A percentile compares a stretch with the other conserved stretches of the same genome.
phyloP scores from a whole-genome alignment of 2,329 filamentous ascomycete genomes.

The Sclerotiophoma versabilis region DNA sequence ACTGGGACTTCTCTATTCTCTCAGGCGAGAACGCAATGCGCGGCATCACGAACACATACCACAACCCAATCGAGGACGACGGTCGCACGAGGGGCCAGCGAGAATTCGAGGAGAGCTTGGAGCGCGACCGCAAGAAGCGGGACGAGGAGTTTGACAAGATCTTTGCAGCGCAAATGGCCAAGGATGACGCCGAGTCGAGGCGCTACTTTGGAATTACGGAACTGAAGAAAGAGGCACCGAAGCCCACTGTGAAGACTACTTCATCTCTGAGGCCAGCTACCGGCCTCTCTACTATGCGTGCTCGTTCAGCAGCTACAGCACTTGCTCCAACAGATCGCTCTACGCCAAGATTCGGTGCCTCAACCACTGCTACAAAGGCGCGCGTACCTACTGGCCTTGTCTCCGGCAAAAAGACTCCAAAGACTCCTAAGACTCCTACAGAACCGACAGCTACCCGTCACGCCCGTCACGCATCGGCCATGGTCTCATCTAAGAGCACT shows the following conservation, averaged over 20 bases:
- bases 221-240: conserved; percentile 36
- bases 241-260: conserved; percentile 19
- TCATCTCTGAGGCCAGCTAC: conserved; percentile 11
- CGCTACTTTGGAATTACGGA: conserved; percentile 38
- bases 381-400: conserved; percentile 44
- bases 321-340: conserved; percentile 40
- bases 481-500: conserved; percentile 77
- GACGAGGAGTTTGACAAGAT: conserved; percentile 73
- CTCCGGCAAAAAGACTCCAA: conserved; percentile 53
- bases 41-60: conserved; percentile 60
- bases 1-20: conserved; percentile 61
- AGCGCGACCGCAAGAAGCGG: conserved; percentile 58
- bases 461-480: conserved; percentile 67
- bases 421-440: conserved; percentile 47
- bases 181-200: conserved; percentile 58
- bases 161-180: conserved; percentile 66
- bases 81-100: conserved; percentile 69
- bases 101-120: conserved; percentile 58
- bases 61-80: conserved; percentile 68
- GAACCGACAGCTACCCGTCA: conserved; percentile 63
- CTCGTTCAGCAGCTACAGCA: conserved; percentile 58
- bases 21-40: conserved; percentile 61
- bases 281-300: conserved; percentile 60
- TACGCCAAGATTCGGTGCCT: conserved; percentile 49
- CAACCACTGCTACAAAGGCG: conserved; percentile 51